Percentiles rank a stretch among this genome's conserved stretches.
These are phyloP conservation scores for Jatropha curcas DNA, from an alignment of 345 rosid genomes.

Conservation along the genomic window DNA sequence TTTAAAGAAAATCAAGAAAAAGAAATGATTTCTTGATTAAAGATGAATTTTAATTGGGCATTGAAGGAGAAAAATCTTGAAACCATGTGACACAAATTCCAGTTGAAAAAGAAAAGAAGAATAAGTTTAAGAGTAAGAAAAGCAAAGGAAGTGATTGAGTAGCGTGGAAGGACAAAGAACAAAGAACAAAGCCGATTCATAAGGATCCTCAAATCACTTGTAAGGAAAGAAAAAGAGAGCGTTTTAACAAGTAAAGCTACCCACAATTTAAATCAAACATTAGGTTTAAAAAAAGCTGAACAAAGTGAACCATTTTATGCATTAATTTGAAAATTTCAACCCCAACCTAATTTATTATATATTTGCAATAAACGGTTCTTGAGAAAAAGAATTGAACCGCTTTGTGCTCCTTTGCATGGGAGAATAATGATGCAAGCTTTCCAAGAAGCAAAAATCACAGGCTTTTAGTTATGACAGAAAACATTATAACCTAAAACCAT, in stretches of 20 bases:
- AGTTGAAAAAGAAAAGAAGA: neutral
- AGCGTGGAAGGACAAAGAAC: conserved; percentile 31
- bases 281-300: too few relatives aligned
- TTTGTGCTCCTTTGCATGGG: neutral
- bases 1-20: too few relatives aligned
- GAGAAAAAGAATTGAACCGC: neutral
- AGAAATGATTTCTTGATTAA: too few relatives aligned
- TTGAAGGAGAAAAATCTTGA: neutral
- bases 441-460: conserved; percentile 21
- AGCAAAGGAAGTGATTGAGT: conserved; percentile 32
- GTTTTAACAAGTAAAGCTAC: neutral
- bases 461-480: conserved; percentile 16
- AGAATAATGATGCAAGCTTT: conserved; percentile 23
- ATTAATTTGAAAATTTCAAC: too few relatives aligned
- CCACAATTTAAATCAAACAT: neutral
- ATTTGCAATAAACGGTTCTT: neutral
- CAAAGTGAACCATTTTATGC: too few relatives aligned
- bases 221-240: conserved; percentile 30
- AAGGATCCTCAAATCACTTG: conserved; percentile 27
- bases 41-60: too few relatives aligned
- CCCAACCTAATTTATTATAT: too few relatives aligned
- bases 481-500: neutral
- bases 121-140: neutral
- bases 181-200: conserved; percentile 21
- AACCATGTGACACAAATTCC: neutral